Evolutionary conservation across 2,329 filamentous ascomycete genomes (phyloP), one percentile per base, ranked within the genome.

Genomic region (Akanthomyces uredinophilus): DNA sequence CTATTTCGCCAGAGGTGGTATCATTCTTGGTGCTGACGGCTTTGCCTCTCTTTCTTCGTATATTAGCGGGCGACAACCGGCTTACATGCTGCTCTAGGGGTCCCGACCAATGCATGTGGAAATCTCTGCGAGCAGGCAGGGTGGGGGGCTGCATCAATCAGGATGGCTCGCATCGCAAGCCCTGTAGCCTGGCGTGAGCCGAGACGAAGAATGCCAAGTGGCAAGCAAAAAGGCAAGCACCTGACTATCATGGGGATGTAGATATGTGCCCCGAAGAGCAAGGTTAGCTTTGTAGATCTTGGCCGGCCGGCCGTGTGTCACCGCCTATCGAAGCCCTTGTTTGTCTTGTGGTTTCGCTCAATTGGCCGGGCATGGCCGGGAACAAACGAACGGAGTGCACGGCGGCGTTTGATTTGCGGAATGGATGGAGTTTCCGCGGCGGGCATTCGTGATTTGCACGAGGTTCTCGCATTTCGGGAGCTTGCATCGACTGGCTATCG

Each of bases 41-140:
- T 29, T n/a, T 24, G 5, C 20, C 41, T 35, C 29, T 41, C 24
- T 8, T 27, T 39, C 49, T 24, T 60, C 50, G 37, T 41, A 60
- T 60, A 51, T 60, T 60, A 60, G 57, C 58, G 58, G 50, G 58
- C 58, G 58, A 60, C 58, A 47, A 47, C 58, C 58, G 58, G 58
- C 58, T 60, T 60, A 60, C 58, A 47, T 60, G 58, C 58, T 32
- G 47, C 35, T 32, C 55, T 50, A 41, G 35, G 46, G 27, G 4
- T 5, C 27, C 51, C 22, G 32, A 35, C 44, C 44, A 49, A 47
- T 50, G 55, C 44, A 50, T 32, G 32, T 32, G 46, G 44, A 50
- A 50, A 59, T 59, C 55, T 59, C 46, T 50, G 44, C 44, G 20
- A 41, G 11, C 11, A 35, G 29, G 32, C 37, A 50, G 24, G 27